Base-by-base conservation (phyloP, 169 alveolate genomes). In the Plasmodium blacklocki region DNA sequence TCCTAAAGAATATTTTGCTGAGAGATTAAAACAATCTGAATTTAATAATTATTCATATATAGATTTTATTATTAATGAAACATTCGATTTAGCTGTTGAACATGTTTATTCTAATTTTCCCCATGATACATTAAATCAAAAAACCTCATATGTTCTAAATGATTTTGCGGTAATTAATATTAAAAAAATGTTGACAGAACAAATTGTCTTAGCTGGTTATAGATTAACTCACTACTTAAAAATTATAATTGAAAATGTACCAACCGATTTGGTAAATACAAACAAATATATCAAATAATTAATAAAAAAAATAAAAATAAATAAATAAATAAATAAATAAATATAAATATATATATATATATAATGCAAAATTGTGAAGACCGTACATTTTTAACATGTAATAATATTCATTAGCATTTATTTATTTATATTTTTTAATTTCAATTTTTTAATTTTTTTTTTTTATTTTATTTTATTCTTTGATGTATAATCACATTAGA, bases 121-220 rank as follows among this genome's bases (percentile, higher is more conserved):
- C 3, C 72, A 9, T 54, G 85, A 67, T 56, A 67, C 73, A n/a
- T 62, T 83, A 68, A 68, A 83, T 26, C 29, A 6, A 14, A 21
- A 83, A 3, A 67, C 74, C 43, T 0, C 73, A 14, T 83, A 83
- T 60, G 18, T 14, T 45, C 1, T 67, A 58, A 5, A 39, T 15
- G 45, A 43, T 68, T 39, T 23, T 68, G 11, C 19, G 43, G 73
- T 68, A 49, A 9, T 32, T 39, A 83, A 49, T 29, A 8, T 83
- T 32, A 83, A 68, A 54, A 50, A 83, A 83, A 21, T 56, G 19
- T 43, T 83, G 29, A 68, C 68, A 15, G 83, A 83, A 49, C 91
- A 83, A 49, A 83, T 83, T 68, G 91, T 18, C 29, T 60, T 83
- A 23, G 91, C 67, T 18, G 91, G 91, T 1, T 83, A 83, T 49